A percentile compares a stretch with the other conserved stretches of the same genome.
Conservation (phyloP, 345 rosid species). For the Pseudoturritis turrita region DNA sequence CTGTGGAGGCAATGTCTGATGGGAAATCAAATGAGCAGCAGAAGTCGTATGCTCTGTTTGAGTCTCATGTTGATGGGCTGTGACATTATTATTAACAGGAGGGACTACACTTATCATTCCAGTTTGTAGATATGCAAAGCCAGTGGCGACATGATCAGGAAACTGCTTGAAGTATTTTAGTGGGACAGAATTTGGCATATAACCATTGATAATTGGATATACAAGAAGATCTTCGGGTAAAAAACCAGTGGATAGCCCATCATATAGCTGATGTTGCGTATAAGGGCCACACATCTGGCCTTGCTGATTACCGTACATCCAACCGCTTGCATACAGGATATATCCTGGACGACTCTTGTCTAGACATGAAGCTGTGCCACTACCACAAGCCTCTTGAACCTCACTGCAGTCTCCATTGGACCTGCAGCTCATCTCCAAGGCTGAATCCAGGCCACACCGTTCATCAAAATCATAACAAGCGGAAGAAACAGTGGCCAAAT, state of each 20-base stretch:
- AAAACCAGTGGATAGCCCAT: slow-evolving; percentile 78
- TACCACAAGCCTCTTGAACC: slow-evolving; percentile 38
- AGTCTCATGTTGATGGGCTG: slow-evolving; percentile 26
- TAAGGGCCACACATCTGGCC: slow-evolving; percentile 97
- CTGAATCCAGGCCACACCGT: slow-evolving; percentile 31
- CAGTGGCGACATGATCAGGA: slow-evolving; percentile 82
- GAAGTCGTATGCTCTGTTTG: slow-evolving; percentile 25
- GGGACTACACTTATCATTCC: slow-evolving; percentile 28
- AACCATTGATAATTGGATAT: slow-evolving; percentile 67
- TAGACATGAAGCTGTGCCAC: slow-evolving; percentile 36
- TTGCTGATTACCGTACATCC: slow-evolving; percentile 84
- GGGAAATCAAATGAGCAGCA: slow-evolving; percentile 26
- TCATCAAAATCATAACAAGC: slow-evolving; percentile 40
- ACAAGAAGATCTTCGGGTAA: slow-evolving; percentile 85
- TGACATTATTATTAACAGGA: slow-evolving; percentile 24
- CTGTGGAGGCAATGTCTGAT: slow-evolving; percentile 31
- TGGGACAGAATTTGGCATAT: slow-evolving; percentile 59
- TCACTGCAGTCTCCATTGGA: slow-evolving; percentile 57
- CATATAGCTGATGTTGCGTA: slow-evolving; percentile 71
- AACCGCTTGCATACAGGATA: slow-evolving; percentile 54
- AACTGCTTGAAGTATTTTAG: slow-evolving; percentile 80
- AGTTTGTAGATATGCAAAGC: slow-evolving; percentile 56
- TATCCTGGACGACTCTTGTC: slow-evolving; percentile 40
- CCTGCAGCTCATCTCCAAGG: slow-evolving; percentile 50
- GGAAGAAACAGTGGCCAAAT: slow-evolving; percentile 23